Evolutionary conservation across 2,329 filamentous ascomycete species (phyloP), one percentile per base, ranked within the genome.

Genomic region (Akanthomyces uredinophilus): DNA sequence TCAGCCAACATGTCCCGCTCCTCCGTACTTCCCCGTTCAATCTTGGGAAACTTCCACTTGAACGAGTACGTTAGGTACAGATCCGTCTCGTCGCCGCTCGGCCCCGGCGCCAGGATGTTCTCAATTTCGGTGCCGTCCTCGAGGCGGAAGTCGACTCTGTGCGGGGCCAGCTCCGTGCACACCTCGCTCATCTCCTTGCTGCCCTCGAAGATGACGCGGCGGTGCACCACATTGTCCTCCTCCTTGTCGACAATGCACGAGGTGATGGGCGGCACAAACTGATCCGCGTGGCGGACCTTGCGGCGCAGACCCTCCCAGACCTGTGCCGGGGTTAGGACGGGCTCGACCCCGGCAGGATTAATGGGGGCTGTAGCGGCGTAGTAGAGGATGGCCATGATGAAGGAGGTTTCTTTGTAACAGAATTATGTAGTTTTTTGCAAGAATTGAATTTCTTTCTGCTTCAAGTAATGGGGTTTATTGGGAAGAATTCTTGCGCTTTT

Each of bases 11-110:
- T 56, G 37, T 56, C 64, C 52, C 39, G 46, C 20, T 64, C 67
- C 35, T 66, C 66, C 22, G 67, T 65, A 32, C 65, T 66, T 44
- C 68, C 69, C 52, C 58, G 61, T 51, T 57, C 65, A 2, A 70
- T 63, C 0, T 61, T 66, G 8, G 65, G 56, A 58, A 70, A 62
- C 56, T 66, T 66, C 71, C 72, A 72, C 29, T 70, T 67, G 65
- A 75, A 75, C 1, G 69, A 64, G 63, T 72, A 74, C 14, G 73
- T 75, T 66, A 75, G 63, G 51, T 65, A 71, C 37, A 74, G 52
- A 29, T 73, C 69, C 1, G 72, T 67, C 1, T 66, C 57, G 27
- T 65, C 47, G 18, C 29, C 39, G 32, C 35, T 51, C 18, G 69
- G 55, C 10, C 72, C 69, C 18, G 52, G 29, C 50, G 67, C 65